phyloP scores from a whole-genome alignment of 176 grass and related monocot genomes.

The Carex pumila region DNA sequence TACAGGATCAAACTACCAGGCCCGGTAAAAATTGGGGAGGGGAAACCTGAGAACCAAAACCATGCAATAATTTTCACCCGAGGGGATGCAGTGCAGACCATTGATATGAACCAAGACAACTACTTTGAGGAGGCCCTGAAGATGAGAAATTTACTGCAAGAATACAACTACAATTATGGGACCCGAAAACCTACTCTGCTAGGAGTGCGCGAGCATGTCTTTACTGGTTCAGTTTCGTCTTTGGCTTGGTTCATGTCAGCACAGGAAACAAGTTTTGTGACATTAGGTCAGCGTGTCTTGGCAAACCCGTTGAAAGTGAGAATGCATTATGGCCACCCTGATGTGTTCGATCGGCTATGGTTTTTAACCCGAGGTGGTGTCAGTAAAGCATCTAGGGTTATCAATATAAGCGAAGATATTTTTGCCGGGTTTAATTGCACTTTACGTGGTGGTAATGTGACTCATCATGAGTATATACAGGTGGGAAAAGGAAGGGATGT shows the following conservation, averaged over 20 bases:
- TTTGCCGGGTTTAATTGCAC: constrained; percentile 99
- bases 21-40: constrained; percentile 80
- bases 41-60: constrained; percentile 98
- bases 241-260: constrained; percentile 99
- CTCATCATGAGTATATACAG: constrained; percentile 95
- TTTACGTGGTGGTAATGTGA: constrained; percentile 86
- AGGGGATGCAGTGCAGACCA: constrained; percentile 85
- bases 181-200: constrained; percentile 73
- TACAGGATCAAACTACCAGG: constrained; percentile 89
- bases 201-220: constrained; percentile 91
- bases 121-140: constrained; percentile 98
- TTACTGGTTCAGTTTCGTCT: constrained; percentile 95
- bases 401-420: constrained; percentile 98
- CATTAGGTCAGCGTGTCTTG: constrained; percentile 90
- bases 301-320: constrained; percentile 87
- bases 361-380: constrained; percentile 86
- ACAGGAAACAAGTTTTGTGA: constrained; percentile 97
- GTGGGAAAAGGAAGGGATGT: constrained; percentile 98
- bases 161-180: constrained; percentile 68
- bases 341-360: constrained; percentile 97
- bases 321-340: constrained; percentile 98
- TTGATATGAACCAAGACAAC: constrained; percentile 99
- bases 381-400: constrained; percentile 93
- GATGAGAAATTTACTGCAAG: constrained; percentile 93
- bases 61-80: constrained; percentile 95